Conservation (phyloP, 805 yeast genomes). For the Candida lessepsii region DNA sequence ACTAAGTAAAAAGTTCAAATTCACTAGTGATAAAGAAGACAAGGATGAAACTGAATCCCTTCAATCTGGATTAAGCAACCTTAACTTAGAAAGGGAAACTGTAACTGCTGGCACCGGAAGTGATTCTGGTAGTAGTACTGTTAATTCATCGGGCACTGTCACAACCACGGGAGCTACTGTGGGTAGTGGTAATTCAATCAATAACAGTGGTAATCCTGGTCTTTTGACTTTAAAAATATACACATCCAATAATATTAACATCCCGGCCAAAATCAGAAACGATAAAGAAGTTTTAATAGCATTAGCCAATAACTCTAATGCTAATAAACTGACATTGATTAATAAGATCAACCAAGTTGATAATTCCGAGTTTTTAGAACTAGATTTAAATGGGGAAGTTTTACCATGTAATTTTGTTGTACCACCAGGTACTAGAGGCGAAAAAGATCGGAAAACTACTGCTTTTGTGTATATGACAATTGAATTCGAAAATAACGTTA, state of each 20-base stretch:
- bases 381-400: conserved; percentile 30
- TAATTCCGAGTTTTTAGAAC: conserved; percentile 23
- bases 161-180: background rate
- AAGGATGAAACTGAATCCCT: conserved; percentile 4
- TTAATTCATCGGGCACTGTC: conserved; percentile 1
- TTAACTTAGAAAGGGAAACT: conserved; percentile 11
- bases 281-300: conserved; percentile 64
- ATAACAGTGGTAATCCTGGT: conserved; percentile 48
- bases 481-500: conserved; percentile 93
- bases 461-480: conserved; percentile 81
- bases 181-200: conserved; percentile 1
- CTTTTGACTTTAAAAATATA: conserved; percentile 75
- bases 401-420: conserved; percentile 57
- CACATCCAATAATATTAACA: conserved; percentile 60
- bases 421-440: conserved; percentile 32
- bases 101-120: conserved; percentile 1
- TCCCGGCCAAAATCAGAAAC: conserved; percentile 70
- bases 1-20: conserved; percentile 31
- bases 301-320: conserved; percentile 53
- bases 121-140: conserved; percentile 6
- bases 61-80: background rate
- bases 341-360: conserved; percentile 29
- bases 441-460: conserved; percentile 23
- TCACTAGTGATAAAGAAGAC: conserved; percentile 17
- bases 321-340: conserved; percentile 27